These are phyloP conservation scores for Candida dubliniensis DNA, from an alignment of 1,139 yeast genomes.

Conservation along the genomic window DNA sequence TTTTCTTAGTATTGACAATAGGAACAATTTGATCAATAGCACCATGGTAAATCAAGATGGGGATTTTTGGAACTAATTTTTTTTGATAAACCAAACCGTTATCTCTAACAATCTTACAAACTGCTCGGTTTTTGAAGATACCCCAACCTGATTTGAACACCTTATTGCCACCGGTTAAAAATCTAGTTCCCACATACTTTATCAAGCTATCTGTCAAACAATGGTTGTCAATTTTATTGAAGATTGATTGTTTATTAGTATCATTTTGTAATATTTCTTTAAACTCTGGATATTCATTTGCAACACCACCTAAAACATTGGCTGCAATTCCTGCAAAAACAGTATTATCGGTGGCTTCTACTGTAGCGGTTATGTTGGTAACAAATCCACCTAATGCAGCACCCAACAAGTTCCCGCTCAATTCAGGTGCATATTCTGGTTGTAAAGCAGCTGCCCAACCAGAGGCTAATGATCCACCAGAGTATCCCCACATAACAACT, in stretches of 20 bases:
- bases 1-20: slow-evolving; percentile 21
- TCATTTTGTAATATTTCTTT: background rate
- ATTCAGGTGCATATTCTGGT: slow-evolving; percentile 34
- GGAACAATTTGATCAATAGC: slow-evolving; percentile 31
- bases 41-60: slow-evolving; percentile 37
- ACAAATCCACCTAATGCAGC: slow-evolving; percentile 35
- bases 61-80: slow-evolving; percentile 27
- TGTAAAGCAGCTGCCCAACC: slow-evolving; percentile 40
- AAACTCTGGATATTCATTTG: slow-evolving; percentile 27
- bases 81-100: slow-evolving; percentile 23
- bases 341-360: slow-evolving; percentile 23
- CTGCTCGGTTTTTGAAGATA: slow-evolving; percentile 17
- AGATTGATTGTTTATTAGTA: background rate
- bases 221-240: background rate
- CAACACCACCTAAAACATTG: slow-evolving; percentile 27
- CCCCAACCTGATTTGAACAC: slow-evolving; percentile 19
- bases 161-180: slow-evolving; percentile 17
- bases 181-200: slow-evolving; percentile 5
- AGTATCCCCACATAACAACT: slow-evolving; percentile 38
- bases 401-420: slow-evolving; percentile 24
- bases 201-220: background rate
- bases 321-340: slow-evolving; percentile 28
- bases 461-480: slow-evolving; percentile 42
- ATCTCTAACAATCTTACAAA: slow-evolving; percentile 17
- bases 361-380: slow-evolving; percentile 23